Conservation (phyloP, 2,329 filamentous ascomycete genomes). For the Fusarium sp. region DNA sequence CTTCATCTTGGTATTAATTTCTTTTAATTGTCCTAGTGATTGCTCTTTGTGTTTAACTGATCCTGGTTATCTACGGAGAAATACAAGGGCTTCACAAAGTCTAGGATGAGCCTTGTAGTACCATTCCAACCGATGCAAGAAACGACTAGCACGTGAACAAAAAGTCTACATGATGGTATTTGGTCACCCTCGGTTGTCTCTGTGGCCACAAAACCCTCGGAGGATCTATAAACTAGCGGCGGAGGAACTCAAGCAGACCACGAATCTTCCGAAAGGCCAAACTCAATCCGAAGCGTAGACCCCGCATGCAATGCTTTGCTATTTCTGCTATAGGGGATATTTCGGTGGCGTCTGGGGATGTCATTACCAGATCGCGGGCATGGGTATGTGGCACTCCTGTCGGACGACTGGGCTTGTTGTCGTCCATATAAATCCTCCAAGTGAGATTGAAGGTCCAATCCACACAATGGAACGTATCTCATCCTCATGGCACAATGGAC, state of each 20-base stretch:
- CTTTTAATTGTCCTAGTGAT: too few relatives aligned
- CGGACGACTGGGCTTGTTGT: neutral
- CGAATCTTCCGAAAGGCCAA: neutral
- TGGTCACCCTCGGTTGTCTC: too few relatives aligned
- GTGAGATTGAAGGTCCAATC: too few relatives aligned
- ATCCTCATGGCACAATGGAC: neutral
- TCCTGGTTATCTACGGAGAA: too few relatives aligned
- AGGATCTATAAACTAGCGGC: neutral
- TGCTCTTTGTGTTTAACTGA: too few relatives aligned
- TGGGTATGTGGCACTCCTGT: neutral
- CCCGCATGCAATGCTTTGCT: neutral
- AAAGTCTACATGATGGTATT: fast-evolving
- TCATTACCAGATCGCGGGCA: neutral
- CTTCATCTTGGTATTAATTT: too few relatives aligned
- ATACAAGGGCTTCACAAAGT: neutral
- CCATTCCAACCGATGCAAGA: too few relatives aligned
- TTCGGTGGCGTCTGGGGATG: fast-evolving
- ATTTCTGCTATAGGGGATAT: neutral
- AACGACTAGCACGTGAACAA: neutral
- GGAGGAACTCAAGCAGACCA: neutral
- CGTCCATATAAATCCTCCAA: neutral
- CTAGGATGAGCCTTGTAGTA: too few relatives aligned
- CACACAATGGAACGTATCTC: fast-evolving
- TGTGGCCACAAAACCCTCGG: neutral
- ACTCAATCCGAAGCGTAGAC: neutral